phyloP scores from a whole-genome alignment of 345 rosid genomes.

The Hypericum perforatum region DNA sequence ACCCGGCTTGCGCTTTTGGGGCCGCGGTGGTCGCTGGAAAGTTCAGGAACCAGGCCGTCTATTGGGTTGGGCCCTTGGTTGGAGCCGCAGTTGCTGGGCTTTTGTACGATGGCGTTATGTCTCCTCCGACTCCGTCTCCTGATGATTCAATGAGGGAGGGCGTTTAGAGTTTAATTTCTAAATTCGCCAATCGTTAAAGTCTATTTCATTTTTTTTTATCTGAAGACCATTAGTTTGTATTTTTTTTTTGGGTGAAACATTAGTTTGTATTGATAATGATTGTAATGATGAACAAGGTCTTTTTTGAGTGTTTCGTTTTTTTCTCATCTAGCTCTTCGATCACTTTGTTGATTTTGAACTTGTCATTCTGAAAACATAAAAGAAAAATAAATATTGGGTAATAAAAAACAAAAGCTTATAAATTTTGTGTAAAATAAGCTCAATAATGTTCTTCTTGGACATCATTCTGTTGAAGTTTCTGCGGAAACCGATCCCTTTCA shows the following conservation, averaged over 20 bases:
- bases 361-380: slow-evolving; percentile 50
- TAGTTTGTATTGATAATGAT: no score
- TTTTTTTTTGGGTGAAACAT: no score
- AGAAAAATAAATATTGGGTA: slow-evolving; percentile 4
- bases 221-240: no score
- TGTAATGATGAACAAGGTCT: no score
- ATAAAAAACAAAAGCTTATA: slow-evolving; percentile 9
- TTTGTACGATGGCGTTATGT: slow-evolving; percentile 52
- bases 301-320: slow-evolving; percentile 82
- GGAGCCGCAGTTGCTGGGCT: slow-evolving; percentile 71
- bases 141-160: slow-evolving; percentile 28
- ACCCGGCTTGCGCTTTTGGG: slow-evolving; percentile 82
- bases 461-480: no score
- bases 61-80: slow-evolving; percentile 83
- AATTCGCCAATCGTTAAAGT: no score
- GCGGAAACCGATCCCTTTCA: slow-evolving; percentile 14
- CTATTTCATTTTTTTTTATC: no score
- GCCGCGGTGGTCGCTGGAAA: slow-evolving; percentile 53
- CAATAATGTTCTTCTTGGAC: slow-evolving; percentile 78
- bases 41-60: slow-evolving; percentile 83
- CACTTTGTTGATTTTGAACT: slow-evolving; percentile 81
- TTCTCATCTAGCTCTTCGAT: slow-evolving; percentile 97
- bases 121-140: slow-evolving; percentile 22
- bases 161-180: no score
- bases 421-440: slow-evolving; percentile 39